Evolutionary conservation across 129 eudicot genomes (phyloP).

Genomic region (Logfia minima): DNA sequence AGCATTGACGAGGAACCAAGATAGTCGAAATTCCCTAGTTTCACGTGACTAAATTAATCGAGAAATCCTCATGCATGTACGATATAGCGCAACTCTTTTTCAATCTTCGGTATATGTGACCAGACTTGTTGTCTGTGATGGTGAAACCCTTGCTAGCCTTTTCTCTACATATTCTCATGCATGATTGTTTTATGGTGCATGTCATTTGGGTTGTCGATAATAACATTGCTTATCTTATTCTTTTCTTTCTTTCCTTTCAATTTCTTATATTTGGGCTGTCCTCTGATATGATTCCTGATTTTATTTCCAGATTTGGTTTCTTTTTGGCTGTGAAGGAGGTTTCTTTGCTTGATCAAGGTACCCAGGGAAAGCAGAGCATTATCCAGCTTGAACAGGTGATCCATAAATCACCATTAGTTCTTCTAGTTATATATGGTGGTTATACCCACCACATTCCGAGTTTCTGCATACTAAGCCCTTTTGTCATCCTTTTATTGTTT

Average conservation of each 20-base stretch:
- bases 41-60: neutral
- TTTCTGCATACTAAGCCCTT: constrained; percentile 7
- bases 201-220: neutral
- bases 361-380: constrained; percentile 44
- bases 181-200: neutral
- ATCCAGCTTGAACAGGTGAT: constrained; percentile 60
- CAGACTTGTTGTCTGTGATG: neutral
- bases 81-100: neutral
- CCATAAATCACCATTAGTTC: neutral
- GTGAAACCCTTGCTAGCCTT: neutral
- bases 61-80: neutral
- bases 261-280: neutral
- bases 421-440: neutral
- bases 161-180: neutral
- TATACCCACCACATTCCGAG: constrained; percentile 5
- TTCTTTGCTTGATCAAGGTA: constrained; percentile 48
- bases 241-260: no score
- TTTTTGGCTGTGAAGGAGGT: constrained; percentile 80
- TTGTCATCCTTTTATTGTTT: constrained; percentile 15
- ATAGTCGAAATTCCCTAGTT: neutral
- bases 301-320: constrained; percentile 50
- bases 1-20: neutral
- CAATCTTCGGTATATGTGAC: neutral
- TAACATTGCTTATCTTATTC: neutral
- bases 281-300: neutral